Conservation (phyloP, 2,329 filamentous ascomycete genomes). For the Geosmithia flava region DNA sequence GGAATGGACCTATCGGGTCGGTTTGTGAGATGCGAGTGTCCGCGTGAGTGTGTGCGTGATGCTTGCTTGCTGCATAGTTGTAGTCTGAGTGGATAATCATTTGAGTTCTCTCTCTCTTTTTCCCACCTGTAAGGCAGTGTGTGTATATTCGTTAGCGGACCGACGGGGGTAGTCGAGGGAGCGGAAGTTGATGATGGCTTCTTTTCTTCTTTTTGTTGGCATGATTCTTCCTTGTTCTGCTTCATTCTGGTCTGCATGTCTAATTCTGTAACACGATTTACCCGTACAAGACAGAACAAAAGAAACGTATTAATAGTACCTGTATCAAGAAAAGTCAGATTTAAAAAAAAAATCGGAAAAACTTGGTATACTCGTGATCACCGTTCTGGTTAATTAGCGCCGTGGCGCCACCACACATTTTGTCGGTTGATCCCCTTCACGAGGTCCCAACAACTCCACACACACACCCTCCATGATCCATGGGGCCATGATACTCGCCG, state of each 20-base stretch:
- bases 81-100: too few species aligned
- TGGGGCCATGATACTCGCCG: too few species aligned
- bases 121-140: too few species aligned
- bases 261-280: neutral
- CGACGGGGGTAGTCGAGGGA: too few species aligned
- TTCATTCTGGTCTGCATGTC: too few species aligned
- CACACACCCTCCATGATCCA: too few species aligned
- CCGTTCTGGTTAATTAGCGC: neutral
- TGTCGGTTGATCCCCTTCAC: neutral
- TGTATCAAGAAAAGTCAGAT: neutral
- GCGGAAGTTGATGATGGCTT: too few species aligned
- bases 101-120: too few species aligned
- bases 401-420: neutral
- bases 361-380: neutral
- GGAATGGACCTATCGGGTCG: neutral
- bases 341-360: neutral
- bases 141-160: too few species aligned
- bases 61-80: neutral
- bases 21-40: neutral
- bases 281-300: neutral
- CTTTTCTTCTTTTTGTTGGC: too few species aligned
- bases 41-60: neutral
- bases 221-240: too few species aligned
- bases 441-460: neutral
- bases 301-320: too few species aligned